Conservation (phyloP, 1,284 basidiomycete genomes). For the Ceratobasidium sp. region DNA sequence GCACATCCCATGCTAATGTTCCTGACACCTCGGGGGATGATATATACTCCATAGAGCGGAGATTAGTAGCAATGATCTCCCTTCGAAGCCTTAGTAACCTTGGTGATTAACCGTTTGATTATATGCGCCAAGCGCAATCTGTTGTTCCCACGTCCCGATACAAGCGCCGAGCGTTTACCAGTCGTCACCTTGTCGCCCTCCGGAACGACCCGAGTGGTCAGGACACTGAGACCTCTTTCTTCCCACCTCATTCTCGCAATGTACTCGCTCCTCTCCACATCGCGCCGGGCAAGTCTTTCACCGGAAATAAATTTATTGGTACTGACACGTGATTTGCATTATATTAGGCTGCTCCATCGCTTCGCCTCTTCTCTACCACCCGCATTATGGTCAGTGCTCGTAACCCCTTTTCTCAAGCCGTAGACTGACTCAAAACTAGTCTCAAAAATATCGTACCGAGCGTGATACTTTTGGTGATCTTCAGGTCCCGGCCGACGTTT, state of each 20-base stretch:
- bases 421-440: background rate
- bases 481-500: conserved; percentile 92
- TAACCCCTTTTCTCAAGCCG: background rate
- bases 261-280: conserved; percentile 34
- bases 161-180: conserved; percentile 4
- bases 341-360: conserved; percentile 40
- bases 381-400: conserved; percentile 29
- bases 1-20: no score
- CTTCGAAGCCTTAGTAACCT: no score
- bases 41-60: no score
- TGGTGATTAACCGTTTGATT: no score
- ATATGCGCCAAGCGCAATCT: no score
- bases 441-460: conserved; percentile 67
- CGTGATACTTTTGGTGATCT: conserved; percentile 94
- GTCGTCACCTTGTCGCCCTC: conserved; percentile 23
- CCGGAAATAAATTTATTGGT: background rate
- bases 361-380: conserved; percentile 42
- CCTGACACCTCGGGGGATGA: no score
- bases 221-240: conserved; percentile 3
- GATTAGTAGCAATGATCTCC: no score
- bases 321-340: conserved; percentile 27
- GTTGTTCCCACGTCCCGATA: no score
- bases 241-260: conserved; percentile 2
- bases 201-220: conserved; percentile 28
- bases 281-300: conserved; percentile 19